These are phyloP conservation scores for Cyberlindnera suaveolens DNA, from an alignment of 805 yeast genomes.

Conservation along the genomic window DNA sequence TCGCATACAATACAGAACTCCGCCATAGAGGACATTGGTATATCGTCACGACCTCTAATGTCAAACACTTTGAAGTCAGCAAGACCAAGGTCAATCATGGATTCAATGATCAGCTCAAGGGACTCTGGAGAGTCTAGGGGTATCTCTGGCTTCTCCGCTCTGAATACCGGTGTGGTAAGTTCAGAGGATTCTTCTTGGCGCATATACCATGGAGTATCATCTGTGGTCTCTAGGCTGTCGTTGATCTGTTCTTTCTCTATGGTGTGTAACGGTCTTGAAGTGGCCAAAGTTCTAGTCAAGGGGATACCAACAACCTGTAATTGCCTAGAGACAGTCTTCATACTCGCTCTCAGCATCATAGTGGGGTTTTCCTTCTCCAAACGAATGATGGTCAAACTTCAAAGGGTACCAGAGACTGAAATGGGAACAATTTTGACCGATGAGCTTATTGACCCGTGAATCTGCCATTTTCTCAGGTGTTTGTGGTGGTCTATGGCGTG, in stretches of 20 bases:
- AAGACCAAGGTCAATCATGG: constrained; percentile 57
- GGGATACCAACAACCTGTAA: too few species aligned
- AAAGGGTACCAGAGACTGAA: too few species aligned
- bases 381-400: too few species aligned
- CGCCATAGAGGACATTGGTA: constrained; percentile 34
- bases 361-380: too few species aligned
- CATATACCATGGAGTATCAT: constrained; percentile 55
- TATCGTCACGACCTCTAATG: constrained; percentile 35
- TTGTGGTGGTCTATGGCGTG: too few species aligned
- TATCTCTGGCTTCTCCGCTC: constrained; percentile 43
- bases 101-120: constrained; percentile 37
- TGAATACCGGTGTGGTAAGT: constrained; percentile 28
- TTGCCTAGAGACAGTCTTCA: too few species aligned
- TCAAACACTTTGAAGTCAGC: constrained; percentile 60
- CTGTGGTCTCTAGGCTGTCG: neutral
- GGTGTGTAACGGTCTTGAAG: neutral
- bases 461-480: too few species aligned
- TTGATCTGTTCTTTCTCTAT: neutral
- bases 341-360: too few species aligned
- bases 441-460: too few species aligned
- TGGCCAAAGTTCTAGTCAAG: too few species aligned
- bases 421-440: too few species aligned
- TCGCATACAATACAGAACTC: constrained; percentile 59
- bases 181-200: constrained; percentile 35
- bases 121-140: constrained; percentile 56